A percentile compares a stretch with the other conserved stretches of the same genome.
phyloP scores from a whole-genome alignment of 2,329 filamentous ascomycete species.

The Elsinoe perseae region DNA sequence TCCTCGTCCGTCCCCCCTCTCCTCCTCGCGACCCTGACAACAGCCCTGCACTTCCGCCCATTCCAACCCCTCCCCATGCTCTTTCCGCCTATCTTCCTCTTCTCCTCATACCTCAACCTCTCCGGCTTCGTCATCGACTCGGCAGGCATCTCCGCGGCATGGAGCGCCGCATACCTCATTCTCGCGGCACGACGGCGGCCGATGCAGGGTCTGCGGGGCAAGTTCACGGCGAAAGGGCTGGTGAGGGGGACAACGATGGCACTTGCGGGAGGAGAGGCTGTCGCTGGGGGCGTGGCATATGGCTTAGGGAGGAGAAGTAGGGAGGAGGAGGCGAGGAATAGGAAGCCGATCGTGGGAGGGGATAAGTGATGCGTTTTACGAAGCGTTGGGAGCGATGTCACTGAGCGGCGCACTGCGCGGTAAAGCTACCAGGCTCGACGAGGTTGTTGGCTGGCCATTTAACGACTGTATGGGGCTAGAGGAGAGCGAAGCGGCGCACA shows the following conservation, averaged over 20 bases:
- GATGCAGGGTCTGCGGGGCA: conserved; percentile 36
- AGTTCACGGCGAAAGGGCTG: conserved; percentile 44
- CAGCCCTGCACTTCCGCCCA: conserved; percentile 59
- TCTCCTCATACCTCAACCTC: conserved; percentile 59
- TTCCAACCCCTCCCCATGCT: conserved; percentile 59
- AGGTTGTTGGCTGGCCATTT: no score
- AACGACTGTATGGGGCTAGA: no score
- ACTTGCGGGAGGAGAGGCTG: conserved; percentile 44
- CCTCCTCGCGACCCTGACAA: conserved; percentile 57
- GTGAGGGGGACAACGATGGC: conserved; percentile 47
- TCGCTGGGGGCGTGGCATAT: conserved; percentile 46
- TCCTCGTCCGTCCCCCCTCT: conserved; percentile 55
- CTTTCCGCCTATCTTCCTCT: conserved; percentile 58
- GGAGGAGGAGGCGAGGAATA: conserved; percentile 16
- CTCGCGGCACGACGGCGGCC: conserved; percentile 51
- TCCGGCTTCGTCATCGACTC: conserved; percentile 55
- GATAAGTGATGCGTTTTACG: background rate
- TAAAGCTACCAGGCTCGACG: no score
- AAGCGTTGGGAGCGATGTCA: background rate
- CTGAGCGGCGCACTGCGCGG: no score
- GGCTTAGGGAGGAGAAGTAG: conserved; percentile 40
- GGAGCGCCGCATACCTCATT: conserved; percentile 58
- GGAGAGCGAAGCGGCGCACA: no score
- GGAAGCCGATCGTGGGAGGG: background rate
- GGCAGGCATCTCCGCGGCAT: conserved; percentile 56